A percentile compares a stretch with the other conserved stretches of the same genome.
phyloP scores from a whole-genome alignment of 495 filamentous ascomycete genomes.

The Tuber indicum region DNA sequence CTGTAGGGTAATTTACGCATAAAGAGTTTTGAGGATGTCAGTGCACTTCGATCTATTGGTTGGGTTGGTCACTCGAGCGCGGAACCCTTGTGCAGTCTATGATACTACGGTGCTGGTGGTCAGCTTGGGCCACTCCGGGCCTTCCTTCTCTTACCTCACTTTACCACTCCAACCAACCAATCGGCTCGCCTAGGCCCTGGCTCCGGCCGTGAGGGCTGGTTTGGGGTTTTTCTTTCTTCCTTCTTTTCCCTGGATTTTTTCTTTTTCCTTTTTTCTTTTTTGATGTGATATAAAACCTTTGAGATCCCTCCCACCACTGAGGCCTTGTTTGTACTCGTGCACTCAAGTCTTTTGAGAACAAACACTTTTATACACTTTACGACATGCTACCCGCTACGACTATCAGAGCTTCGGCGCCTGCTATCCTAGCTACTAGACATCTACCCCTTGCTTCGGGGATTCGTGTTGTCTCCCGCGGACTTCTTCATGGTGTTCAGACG shows the following conservation, averaged over 20 bases:
- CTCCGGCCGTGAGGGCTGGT: background rate
- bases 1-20: background rate
- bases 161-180: background rate
- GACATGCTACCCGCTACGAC: background rate
- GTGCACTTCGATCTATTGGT: background rate
- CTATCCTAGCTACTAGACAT: background rate
- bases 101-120: background rate
- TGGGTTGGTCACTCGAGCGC: background rate
- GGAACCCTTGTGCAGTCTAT: background rate
- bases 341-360: background rate
- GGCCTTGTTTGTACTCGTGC: background rate
- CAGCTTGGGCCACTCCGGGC: background rate
- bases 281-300: slow-evolving; percentile 18
- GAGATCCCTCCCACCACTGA: background rate
- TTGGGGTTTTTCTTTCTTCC: slow-evolving; percentile 8
- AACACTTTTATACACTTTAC: background rate
- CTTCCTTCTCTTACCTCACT: background rate
- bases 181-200: background rate
- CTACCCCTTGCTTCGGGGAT: background rate
- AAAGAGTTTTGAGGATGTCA: background rate
- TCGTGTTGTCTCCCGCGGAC: slow-evolving; percentile 17
- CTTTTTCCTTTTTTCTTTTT: slow-evolving; percentile 19
- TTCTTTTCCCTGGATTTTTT: background rate
- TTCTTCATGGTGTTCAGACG: slow-evolving; percentile 14
- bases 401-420: background rate